Conservation (phyloP, 139 green algal genomes). For the Yamagishiella unicocca region DNA sequence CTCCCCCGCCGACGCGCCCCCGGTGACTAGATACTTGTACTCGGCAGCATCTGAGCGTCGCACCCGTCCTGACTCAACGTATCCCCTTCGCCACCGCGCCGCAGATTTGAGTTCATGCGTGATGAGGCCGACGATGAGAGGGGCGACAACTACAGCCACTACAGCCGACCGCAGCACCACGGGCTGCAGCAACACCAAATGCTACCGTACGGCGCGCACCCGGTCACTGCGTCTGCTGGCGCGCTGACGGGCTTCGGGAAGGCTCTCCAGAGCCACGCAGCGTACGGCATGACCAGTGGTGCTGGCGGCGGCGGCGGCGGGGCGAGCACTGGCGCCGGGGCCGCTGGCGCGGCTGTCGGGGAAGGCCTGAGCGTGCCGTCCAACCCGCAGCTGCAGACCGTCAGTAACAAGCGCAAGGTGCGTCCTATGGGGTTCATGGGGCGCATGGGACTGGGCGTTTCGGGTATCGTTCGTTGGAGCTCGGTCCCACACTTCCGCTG, state of each 20-base stretch:
- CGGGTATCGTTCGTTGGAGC: too few relatives aligned
- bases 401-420: slow-evolving; percentile 28
- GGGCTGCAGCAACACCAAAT: neutral
- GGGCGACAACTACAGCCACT: slow-evolving; percentile 46
- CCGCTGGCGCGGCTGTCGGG: neutral
- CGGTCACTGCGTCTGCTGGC: neutral
- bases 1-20: too few relatives aligned
- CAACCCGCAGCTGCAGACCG: neutral
- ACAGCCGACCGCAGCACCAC: slow-evolving; percentile 16
- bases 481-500: too few relatives aligned
- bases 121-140: slow-evolving; percentile 27
- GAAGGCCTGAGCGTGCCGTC: slow-evolving; percentile 6
- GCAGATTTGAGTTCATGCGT: slow-evolving; percentile 32
- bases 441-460: too few relatives aligned
- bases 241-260: neutral
- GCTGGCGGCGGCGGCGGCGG: neutral
- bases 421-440: too few relatives aligned
- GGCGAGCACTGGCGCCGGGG: neutral
- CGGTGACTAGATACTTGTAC: too few relatives aligned
- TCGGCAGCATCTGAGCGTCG: too few relatives aligned
- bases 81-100: too few relatives aligned
- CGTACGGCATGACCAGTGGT: neutral
- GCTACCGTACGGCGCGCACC: neutral
- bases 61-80: too few relatives aligned
- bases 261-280: neutral